These are phyloP conservation scores for Pseudofabraea citricarpa DNA, from an alignment of 2,329 filamentous ascomycete species.

Conservation along the genomic window DNA sequence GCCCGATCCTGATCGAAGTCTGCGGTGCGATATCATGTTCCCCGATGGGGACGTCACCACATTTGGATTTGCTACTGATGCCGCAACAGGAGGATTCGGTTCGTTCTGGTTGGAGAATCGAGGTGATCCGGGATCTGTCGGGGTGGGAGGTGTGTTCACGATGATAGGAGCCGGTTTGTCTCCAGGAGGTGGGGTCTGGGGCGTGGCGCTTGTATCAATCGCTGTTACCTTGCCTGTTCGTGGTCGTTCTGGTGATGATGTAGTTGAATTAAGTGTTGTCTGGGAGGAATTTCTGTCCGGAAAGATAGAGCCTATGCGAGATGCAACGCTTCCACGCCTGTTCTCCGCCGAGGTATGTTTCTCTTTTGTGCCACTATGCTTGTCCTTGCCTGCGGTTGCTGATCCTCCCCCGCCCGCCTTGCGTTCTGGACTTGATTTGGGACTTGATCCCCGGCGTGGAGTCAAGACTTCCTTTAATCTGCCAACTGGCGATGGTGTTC, in stretches of 20 bases:
- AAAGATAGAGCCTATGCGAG: constrained; percentile 24
- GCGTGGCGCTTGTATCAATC: constrained; percentile 22
- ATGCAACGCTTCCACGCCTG: constrained; percentile 23
- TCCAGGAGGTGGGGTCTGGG: constrained; percentile 23
- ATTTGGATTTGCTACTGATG: constrained; percentile 33
- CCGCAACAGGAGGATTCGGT: constrained; percentile 17
- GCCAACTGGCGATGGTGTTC: constrained; percentile 64
- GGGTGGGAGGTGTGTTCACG: constrained; percentile 63
- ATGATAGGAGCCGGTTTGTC: constrained; percentile 43
- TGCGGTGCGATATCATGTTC: constrained; percentile 70
- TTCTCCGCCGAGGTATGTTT: constrained; percentile 15
- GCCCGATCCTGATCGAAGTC: constrained; percentile 51
- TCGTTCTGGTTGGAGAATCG: constrained; percentile 20
- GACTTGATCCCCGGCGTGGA: constrained; percentile 33
- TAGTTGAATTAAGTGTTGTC: constrained; percentile 7
- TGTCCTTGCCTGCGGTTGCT: constrained; percentile 9
- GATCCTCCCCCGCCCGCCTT: constrained; percentile 17
- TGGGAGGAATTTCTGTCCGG: constrained; percentile 19
- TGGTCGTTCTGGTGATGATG: constrained; percentile 23
- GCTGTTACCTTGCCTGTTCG: constrained; percentile 19
- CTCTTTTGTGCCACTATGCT: constrained; percentile 16
- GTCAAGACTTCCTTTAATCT: constrained; percentile 70
- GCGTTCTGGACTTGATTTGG: constrained; percentile 41
- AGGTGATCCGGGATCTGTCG: constrained; percentile 39
- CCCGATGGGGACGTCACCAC: constrained; percentile 59